phyloP scores from a whole-genome alignment of 2,329 filamentous ascomycete genomes.

The Chaetomium sp. region DNA sequence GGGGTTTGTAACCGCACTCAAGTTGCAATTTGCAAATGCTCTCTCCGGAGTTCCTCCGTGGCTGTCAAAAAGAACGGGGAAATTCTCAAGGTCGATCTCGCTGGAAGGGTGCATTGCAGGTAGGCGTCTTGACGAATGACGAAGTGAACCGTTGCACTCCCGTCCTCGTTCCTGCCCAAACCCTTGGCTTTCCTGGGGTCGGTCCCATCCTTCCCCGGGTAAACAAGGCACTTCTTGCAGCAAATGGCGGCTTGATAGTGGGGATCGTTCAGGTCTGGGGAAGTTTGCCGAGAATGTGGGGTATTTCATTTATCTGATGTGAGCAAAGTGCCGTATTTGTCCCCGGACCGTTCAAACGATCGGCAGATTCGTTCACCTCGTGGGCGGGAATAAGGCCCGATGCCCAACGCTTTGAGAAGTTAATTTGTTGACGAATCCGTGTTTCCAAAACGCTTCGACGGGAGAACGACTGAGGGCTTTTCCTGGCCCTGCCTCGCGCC shows the following conservation, averaged over 20 bases:
- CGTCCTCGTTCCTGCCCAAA: too few species aligned
- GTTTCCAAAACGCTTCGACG: too few species aligned
- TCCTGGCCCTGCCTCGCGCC: too few species aligned
- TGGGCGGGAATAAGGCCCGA: slow-evolving; percentile 7
- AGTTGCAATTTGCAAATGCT: too few species aligned
- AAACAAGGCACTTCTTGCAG: background rate
- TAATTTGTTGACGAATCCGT: background rate
- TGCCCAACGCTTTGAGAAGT: background rate
- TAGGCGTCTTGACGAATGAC: too few species aligned
- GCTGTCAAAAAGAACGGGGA: background rate
- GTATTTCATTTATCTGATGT: slow-evolving; percentile 13
- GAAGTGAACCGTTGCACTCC: too few species aligned
- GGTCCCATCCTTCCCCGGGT: slow-evolving; percentile 5
- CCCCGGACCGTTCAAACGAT: slow-evolving; percentile 4
- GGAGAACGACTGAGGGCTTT: too few species aligned
- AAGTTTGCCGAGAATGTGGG: slow-evolving; percentile 7
- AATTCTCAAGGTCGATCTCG: slow-evolving; percentile 3
- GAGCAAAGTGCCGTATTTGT: background rate
- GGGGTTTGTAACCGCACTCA: too few species aligned
- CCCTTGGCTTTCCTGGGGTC: background rate
- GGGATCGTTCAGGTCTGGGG: background rate
- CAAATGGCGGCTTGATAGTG: background rate
- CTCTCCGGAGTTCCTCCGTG: background rate
- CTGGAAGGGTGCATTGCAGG: background rate
- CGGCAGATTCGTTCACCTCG: slow-evolving; percentile 3